Conservation (phyloP, 805 yeast genomes). For the Sugiyamaella boreocaroliniensis region DNA sequence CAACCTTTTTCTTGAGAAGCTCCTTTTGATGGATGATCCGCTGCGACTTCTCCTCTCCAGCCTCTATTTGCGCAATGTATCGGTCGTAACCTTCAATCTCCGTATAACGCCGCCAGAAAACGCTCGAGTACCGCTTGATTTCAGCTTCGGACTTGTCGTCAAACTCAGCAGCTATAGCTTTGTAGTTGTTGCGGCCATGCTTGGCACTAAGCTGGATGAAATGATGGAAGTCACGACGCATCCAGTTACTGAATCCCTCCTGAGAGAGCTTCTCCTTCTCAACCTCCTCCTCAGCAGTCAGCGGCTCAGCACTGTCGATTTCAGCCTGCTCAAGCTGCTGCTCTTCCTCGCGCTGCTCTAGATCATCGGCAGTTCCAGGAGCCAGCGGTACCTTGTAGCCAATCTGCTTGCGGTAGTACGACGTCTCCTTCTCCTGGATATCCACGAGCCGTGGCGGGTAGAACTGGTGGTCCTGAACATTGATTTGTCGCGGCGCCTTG, state of each 20-base stretch:
- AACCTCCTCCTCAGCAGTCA: conserved; percentile 73
- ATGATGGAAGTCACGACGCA: conserved; percentile 78
- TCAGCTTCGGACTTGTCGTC: conserved; percentile 79
- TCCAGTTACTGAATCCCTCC: conserved; percentile 78
- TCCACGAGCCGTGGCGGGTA: conserved; percentile 71
- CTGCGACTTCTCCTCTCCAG: conserved; percentile 78
- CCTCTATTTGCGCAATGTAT: conserved; percentile 70
- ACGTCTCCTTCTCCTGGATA: conserved; percentile 73
- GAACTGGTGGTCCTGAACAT: conserved; percentile 85
- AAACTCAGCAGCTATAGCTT: conserved; percentile 68
- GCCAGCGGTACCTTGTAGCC: conserved; percentile 58
- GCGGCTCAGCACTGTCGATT: conserved; percentile 67
- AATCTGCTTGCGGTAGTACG: conserved; percentile 62
- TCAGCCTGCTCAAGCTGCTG: conserved; percentile 60
- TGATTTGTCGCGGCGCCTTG: conserved; percentile 76
- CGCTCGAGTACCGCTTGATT: conserved; percentile 65
- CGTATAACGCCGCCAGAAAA: conserved; percentile 72
- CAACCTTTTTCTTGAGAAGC: conserved; percentile 66
- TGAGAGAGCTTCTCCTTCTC: conserved; percentile 50
- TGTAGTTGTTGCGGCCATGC: conserved; percentile 71
- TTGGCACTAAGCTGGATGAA: conserved; percentile 69
- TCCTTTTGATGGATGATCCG: conserved; percentile 66
- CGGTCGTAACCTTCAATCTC: conserved; percentile 88
- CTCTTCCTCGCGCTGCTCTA: conserved; percentile 41
- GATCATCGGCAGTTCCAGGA: conserved; percentile 42